Base-by-base conservation (phyloP, 768 basidiomycete species). In the Kwoniella botswanensis region DNA sequence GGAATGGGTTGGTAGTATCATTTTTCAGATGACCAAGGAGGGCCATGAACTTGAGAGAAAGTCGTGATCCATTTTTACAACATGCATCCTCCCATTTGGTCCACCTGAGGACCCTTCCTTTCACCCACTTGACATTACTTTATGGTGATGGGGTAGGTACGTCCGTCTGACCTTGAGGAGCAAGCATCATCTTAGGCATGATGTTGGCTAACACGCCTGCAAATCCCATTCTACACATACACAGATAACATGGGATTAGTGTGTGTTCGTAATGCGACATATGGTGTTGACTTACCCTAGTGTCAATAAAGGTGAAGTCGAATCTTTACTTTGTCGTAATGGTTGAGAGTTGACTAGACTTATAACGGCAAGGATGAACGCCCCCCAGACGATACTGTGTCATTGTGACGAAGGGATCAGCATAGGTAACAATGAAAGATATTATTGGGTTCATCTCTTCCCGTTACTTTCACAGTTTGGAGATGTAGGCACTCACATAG, bases 361-460 rank as follows among this genome's bases (percentile, higher is more conserved):
- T 13, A 78, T 63, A 11, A 76, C 75, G 18, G 75, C 71, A 56
- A 77, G 63, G 65, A 75, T 53, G 18, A 78, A 46, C 22, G 76
- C 65, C 15, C 65, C 77, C 75, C 75, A 80, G 15, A 76, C 73
- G 61, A 80, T 71, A 11, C 79, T 80, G 46, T 15, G 42, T 41
- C 11, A 15, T 13, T 12, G 17, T n/a, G 3, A n/a, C 56, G 35
- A 35, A 35, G 4, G 35, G 35, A 35, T 41, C 21, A 63, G 61
- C 53, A 42, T 29, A 59, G 15, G 13, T 57, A 9, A 3, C 63
- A 52, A 52, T 17, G 17, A 52, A 21, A 17, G 50, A 17, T 17
- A 17, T 18, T 15, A 17, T 9, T 21, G 15, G 17, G 50, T 15
- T 52, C 50, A 52, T 21, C 50, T 15, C 50, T 52, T 52, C 50